Percentiles rank a stretch among this genome's conserved stretches.
phyloP scores from a whole-genome alignment of 2,329 filamentous ascomycete species.

The Emmonsia crescens region DNA sequence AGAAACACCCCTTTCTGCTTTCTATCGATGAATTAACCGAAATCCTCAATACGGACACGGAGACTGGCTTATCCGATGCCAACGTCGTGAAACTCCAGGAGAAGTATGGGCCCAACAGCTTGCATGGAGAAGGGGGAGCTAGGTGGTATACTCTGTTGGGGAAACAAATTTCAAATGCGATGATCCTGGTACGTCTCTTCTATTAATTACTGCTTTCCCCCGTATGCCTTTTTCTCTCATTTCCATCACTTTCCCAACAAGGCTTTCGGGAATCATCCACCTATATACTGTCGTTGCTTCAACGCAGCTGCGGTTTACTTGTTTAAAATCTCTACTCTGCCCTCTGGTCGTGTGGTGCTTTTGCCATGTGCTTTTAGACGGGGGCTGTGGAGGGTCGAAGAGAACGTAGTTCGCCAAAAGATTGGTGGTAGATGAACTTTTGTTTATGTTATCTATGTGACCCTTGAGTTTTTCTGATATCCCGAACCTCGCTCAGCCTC shows the following conservation, averaged over 20 bases:
- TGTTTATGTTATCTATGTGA: neutral
- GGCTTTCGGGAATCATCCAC: neutral
- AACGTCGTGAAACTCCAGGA: constrained; percentile 36
- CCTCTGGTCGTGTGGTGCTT: neutral
- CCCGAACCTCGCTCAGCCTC: neutral
- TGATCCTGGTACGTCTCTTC: constrained; percentile 37
- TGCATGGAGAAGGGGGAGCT: constrained; percentile 36
- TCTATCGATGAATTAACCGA: constrained; percentile 29
- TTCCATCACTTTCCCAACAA: neutral
- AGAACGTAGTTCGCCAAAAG: constrained; percentile 1
- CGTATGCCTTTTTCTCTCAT: neutral
- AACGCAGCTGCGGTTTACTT: neutral
- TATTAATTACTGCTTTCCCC: neutral
- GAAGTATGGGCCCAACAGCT: constrained; percentile 42
- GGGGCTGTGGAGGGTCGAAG: neutral
- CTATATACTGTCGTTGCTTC: neutral
- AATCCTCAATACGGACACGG: constrained; percentile 37
- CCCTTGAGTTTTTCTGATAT: neutral
- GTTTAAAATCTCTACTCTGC: neutral
- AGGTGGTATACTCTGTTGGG: constrained; percentile 40
- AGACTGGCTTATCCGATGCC: constrained; percentile 37
- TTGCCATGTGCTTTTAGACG: constrained; percentile 1
- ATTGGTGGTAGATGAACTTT: neutral
- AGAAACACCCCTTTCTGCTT: constrained; percentile 26
- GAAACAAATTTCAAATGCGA: constrained; percentile 45